Evolutionary conservation across 208 protist species (phyloP), one percentile per base, ranked within the genome.

Genomic region (Endotrypanum monterogeii): DNA sequence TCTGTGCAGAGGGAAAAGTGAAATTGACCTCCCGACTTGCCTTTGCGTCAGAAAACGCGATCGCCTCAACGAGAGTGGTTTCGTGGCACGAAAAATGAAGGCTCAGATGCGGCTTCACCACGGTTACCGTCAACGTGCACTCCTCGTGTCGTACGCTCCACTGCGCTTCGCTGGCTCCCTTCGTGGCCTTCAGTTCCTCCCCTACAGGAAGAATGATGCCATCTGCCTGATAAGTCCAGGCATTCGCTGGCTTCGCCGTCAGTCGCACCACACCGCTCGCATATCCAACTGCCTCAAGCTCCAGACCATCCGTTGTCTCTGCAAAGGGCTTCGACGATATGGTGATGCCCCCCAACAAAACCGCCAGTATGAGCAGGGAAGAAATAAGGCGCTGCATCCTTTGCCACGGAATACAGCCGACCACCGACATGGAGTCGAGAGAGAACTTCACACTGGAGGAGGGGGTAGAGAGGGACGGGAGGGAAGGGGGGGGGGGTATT

Each of bases 1-100:
- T 89, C 58, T 87, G 62, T 12, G 92, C 88, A 2, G 68, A 39
- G 0, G 92, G 89, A 37, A 96, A 96, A 35, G 72, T 71, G 35
- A 84, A 78, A 58, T 67, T 79, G 28, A 85, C 77, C 16, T 79
- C 61, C 0, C 84, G 74, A 1, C 23, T 32, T 4, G 54, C 73
- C 2, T 55, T 50, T 2, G 50, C 48, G 20, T 62, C 52, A 41
- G 67, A 32, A 4, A 28, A 41, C 0, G 79, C 32, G 18, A 60
- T 62, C 30, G 56, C 79, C 54, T 76, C 23, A 0, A 82, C 67
- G 18, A 88, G 71, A 6, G 41, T 8, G 28, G 37, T 65, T 46
- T 41, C 78, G 30, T 50, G 30, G 44, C 82, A 81, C n/a, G 52
- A 30, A 70, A 79, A 83, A 0, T 44, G n/a, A 18, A 86, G 41